Evolutionary conservation across 257 asterid genomes (phyloP).

Genomic region (Rubia yunnanensis): DNA sequence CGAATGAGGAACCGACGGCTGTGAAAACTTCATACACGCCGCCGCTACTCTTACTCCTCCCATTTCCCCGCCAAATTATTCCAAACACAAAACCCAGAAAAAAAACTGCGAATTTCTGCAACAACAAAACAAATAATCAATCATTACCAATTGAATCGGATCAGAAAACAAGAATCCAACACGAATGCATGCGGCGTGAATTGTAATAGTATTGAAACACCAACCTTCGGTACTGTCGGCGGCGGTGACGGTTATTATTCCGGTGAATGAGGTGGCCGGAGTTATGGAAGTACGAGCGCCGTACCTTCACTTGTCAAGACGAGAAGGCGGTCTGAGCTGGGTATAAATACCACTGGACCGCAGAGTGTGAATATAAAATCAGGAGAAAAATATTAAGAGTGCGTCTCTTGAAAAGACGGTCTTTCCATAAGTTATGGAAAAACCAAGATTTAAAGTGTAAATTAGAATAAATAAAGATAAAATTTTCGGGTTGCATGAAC

Average conservation of each 20-base stretch:
- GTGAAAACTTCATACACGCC: constrained; percentile 56
- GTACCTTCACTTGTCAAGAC: constrained; percentile 43
- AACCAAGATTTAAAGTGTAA: too few species aligned
- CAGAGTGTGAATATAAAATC: background rate
- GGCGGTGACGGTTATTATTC: constrained; percentile 5
- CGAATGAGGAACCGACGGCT: constrained; percentile 55
- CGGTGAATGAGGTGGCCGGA: constrained; percentile 4
- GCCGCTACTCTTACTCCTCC: constrained; percentile 61
- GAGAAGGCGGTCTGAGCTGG: constrained; percentile 1
- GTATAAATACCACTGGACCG: constrained; percentile 12
- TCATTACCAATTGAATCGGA: constrained; percentile 40
- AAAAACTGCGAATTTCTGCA: constrained; percentile 25
- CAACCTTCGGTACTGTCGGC: constrained; percentile 4
- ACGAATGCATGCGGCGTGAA: constrained; percentile 3
- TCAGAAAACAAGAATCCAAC: constrained; percentile 32
- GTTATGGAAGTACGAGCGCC: constrained; percentile 26
- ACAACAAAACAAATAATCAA: constrained; percentile 12
- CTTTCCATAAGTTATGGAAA: too few species aligned
- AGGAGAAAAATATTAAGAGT: too few species aligned
- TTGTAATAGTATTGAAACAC: background rate
- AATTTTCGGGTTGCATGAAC: too few species aligned
- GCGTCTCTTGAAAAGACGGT: too few species aligned
- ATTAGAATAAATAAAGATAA: too few species aligned
- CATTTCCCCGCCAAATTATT: constrained; percentile 29
- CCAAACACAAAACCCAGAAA: background rate